phyloP scores from a whole-genome alignment of 2,329 filamentous ascomycete species.

The Kalmusia sp. region DNA sequence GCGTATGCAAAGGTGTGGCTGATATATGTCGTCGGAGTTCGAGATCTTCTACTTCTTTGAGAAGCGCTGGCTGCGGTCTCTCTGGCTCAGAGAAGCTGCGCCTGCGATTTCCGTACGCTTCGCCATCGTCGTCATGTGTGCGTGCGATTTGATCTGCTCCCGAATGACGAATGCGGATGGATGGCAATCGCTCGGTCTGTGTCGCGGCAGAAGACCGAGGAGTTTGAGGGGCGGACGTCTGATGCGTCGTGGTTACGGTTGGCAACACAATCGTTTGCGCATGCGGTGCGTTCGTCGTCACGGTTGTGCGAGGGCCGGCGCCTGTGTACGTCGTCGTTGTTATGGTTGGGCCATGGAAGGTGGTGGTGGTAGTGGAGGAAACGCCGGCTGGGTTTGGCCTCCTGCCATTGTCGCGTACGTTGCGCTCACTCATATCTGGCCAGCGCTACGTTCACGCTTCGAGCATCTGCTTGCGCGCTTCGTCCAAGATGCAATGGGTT shows the following conservation, averaged over 20 bases:
- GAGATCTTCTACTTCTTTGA: constrained; percentile 27
- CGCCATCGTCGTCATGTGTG: constrained; percentile 13
- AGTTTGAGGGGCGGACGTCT: constrained; percentile 17
- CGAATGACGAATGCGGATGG: constrained; percentile 38
- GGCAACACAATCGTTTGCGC: constrained; percentile 35
- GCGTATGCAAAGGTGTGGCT: constrained; percentile 37
- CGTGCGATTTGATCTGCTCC: constrained; percentile 14
- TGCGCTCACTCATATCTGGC: constrained; percentile 7
- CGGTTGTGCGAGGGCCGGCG: constrained; percentile 24
- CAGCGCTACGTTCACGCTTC: not conserved
- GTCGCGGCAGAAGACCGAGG: constrained; percentile 18
- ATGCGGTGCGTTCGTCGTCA: constrained; percentile 29
- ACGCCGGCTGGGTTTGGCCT: constrained; percentile 20
- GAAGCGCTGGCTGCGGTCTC: constrained; percentile 29
- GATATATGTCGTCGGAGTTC: constrained; percentile 35
- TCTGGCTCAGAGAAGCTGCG: constrained; percentile 44
- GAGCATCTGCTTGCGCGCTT: not conserved
- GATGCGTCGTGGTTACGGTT: constrained; percentile 37
- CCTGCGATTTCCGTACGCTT: constrained; percentile 30
- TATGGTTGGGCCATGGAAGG: constrained; percentile 33
- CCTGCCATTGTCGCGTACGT: not conserved
- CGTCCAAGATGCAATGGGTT: not conserved
- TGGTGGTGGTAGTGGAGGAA: constrained; percentile 35
- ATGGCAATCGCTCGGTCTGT: constrained; percentile 28
- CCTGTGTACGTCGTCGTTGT: constrained; percentile 35